Conservation (phyloP, 805 yeast species). For the Metschnikowia amazonensis region DNA sequence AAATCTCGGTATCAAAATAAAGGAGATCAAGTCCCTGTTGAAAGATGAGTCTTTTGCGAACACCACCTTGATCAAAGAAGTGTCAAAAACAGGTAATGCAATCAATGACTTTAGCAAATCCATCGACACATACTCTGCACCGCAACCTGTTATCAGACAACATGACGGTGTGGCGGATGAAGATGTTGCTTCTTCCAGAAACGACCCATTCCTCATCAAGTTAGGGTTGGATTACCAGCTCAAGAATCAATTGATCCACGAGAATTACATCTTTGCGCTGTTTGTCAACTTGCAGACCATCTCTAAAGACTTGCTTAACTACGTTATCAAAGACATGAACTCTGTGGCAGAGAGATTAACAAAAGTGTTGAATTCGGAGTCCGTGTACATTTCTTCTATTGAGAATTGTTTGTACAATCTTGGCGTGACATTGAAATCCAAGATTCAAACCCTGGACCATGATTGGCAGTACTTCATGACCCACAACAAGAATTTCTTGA, state of each 20-base stretch:
- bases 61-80: conserved; percentile 33
- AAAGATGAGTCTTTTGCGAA: conserved; percentile 42
- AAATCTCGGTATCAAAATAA: conserved; percentile 36
- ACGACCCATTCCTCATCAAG: conserved; percentile 42
- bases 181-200: conserved; percentile 27
- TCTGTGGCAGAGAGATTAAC: conserved; percentile 32
- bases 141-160: conserved; percentile 31
- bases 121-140: conserved; percentile 30
- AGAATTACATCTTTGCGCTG: conserved; percentile 40
- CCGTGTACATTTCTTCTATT: conserved; percentile 17
- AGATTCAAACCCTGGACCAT: conserved; percentile 22
- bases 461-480: conserved; percentile 41
- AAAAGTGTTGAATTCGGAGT: conserved; percentile 24
- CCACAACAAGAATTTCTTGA: conserved; percentile 27
- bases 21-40: conserved; percentile 38
- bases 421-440: conserved; percentile 24
- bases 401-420: conserved; percentile 19
- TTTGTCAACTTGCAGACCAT: conserved; percentile 41
- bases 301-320: conserved; percentile 35
- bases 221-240: conserved; percentile 38
- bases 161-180: conserved; percentile 22
- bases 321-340: conserved; percentile 36
- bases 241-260: conserved; percentile 39
- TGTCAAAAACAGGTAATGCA: conserved; percentile 58
- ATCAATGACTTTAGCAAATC: conserved; percentile 34